Conservation (phyloP, 2,329 filamentous ascomycete genomes). For the Orbilia quercus region DNA sequence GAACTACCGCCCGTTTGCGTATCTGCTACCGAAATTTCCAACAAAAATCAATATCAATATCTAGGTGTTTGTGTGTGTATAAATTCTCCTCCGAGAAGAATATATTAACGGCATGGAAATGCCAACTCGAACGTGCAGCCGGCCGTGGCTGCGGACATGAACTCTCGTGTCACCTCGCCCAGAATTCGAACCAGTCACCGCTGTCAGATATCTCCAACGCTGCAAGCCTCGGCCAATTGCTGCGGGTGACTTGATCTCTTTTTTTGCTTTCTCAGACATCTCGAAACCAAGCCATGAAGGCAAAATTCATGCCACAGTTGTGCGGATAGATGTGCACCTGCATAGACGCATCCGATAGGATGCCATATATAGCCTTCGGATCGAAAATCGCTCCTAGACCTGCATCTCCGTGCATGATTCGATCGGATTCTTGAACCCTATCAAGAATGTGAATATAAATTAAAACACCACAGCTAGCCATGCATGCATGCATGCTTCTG, state of each 20-base stretch:
- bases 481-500: constrained; percentile 8
- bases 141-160: constrained; percentile 18
- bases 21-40: no score
- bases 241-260: background rate
- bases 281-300: constrained; percentile 19
- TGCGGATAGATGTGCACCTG: constrained; percentile 36
- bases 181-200: background rate
- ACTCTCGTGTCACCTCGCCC: constrained; percentile 19
- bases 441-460: background rate
- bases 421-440: constrained; percentile 6
- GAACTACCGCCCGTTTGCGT: no score
- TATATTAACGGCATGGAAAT: constrained; percentile 6
- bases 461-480: no score
- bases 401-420: constrained; percentile 1
- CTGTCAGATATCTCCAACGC: background rate
- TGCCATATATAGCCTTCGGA: constrained; percentile 11
- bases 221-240: no score
- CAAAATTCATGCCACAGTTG: constrained; percentile 27
- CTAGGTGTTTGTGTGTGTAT: no score
- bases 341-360: background rate
- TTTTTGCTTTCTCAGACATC: constrained; percentile 33
- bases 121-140: constrained; percentile 23
- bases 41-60: no score
- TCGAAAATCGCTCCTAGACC: constrained; percentile 18
- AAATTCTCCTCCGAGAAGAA: no score